Evolutionary conservation across 495 filamentous ascomycete genomes (phyloP).

Genomic region (Schizothecium vesticola): DNA sequence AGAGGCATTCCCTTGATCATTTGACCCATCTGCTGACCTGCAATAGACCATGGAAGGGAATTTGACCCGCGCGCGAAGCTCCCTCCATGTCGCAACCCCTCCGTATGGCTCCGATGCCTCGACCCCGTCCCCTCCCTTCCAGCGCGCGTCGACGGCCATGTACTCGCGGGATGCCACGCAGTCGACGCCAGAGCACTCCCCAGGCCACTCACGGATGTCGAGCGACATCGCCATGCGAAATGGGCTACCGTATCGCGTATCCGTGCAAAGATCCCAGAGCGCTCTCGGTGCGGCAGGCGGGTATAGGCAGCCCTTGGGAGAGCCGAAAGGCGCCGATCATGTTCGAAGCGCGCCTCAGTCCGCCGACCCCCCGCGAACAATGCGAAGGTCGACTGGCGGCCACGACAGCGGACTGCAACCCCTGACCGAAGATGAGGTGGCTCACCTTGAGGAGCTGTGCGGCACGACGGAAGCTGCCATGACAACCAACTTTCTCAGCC

Average conservation of each 20-base stretch:
- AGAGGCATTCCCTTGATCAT: not conserved
- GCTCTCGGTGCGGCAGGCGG: constrained; percentile 45
- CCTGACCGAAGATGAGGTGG: constrained; percentile 36
- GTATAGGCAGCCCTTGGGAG: constrained; percentile 39
- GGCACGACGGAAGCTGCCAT: constrained; percentile 23
- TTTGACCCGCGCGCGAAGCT: constrained; percentile 69
- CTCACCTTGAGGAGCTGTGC: constrained; percentile 24
- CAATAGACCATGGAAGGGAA: constrained; percentile 89
- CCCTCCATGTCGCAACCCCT: constrained; percentile 57
- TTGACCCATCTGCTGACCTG: not conserved
- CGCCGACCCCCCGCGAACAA: constrained; percentile 15
- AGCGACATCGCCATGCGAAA: constrained; percentile 42
- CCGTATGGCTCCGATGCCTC: constrained; percentile 49
- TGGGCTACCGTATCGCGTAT: constrained; percentile 30
- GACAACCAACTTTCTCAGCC: constrained; percentile 34
- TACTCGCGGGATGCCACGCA: constrained; percentile 18
- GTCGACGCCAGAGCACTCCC: constrained; percentile 14
- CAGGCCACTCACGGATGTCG: constrained; percentile 37
- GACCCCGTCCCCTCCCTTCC: constrained; percentile 39
- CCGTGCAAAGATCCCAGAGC: constrained; percentile 40
- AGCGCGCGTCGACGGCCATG: constrained; percentile 31
- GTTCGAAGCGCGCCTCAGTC: constrained; percentile 22
- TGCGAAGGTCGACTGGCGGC: constrained; percentile 17
- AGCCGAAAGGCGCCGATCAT: constrained; percentile 35
- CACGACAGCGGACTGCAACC: constrained; percentile 29